phyloP scores from a whole-genome alignment of 768 basidiomycete genomes.

The Botryobasidium botryosum region DNA sequence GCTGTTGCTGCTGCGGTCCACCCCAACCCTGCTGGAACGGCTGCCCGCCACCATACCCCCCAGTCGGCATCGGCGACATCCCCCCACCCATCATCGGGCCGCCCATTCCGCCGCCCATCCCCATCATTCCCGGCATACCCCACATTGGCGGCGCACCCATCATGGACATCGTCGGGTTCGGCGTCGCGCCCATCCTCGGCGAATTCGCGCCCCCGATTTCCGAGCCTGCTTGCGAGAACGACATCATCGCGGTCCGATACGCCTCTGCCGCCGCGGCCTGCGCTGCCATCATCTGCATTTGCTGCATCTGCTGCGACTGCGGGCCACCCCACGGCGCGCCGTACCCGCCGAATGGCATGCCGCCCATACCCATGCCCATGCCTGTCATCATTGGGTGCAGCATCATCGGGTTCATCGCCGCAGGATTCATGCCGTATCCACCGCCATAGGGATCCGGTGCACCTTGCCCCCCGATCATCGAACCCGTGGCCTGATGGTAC shows the following conservation, averaged over 20 bases:
- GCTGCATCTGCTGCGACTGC: slow-evolving; percentile 31
- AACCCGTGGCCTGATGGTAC: slow-evolving; percentile 55
- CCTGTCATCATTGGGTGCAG: slow-evolving; percentile 14
- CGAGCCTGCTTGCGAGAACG: slow-evolving; percentile 18
- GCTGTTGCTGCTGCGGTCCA: not conserved
- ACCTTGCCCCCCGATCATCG: slow-evolving; percentile 31
- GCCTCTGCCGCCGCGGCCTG: slow-evolving; percentile 59
- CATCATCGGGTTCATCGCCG: slow-evolving; percentile 7
- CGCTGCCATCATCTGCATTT: slow-evolving; percentile 74
- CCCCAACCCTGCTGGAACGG: not conserved
- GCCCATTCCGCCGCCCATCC: too few species aligned
- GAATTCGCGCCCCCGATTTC: slow-evolving; percentile 8
- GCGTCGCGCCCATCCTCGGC: slow-evolving; percentile 4
- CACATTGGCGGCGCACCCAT: slow-evolving; percentile 9
- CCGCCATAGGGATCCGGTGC: not conserved
- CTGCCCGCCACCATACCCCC: slow-evolving; percentile 14
- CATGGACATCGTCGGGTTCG: slow-evolving; percentile 9
- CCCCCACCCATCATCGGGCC: slow-evolving; percentile 44
- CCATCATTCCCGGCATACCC: slow-evolving; percentile 19
- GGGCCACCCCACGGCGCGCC: slow-evolving; percentile 17
- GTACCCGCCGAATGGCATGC: slow-evolving; percentile 14
- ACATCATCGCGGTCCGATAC: slow-evolving; percentile 35
- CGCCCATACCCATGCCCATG: slow-evolving; percentile 10
- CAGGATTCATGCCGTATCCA: slow-evolving; percentile 7
- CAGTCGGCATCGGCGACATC: slow-evolving; percentile 21